Evolutionary conservation across 2,329 filamentous ascomycete species (phyloP), one percentile per base, ranked within the genome.

Genomic region (Decorospora gaudefroyi): DNA sequence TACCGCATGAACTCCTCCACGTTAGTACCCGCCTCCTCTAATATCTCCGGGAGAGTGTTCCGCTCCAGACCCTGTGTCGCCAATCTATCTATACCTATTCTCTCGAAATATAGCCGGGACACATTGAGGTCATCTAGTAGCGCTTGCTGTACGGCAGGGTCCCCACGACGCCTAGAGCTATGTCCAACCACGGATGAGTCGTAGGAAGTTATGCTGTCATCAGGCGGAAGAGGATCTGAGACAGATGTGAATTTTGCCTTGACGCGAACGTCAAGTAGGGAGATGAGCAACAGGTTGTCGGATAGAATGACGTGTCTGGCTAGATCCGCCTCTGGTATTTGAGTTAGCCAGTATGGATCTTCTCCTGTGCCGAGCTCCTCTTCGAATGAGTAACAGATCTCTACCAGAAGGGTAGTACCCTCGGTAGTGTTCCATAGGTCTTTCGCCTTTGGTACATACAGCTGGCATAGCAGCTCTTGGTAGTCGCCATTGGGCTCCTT

Each of bases 381-480:
- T 18, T 64, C 59, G 22, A 68, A 53, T 8, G 78, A 78, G 49
- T 82, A 80, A 30, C 84, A 85, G 11, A 86, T 82, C 59, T 88
- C 83, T 19, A 85, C 78, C 1, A 96, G 79, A 6, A 96, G 72
- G 4, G 76, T 73, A 3, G 79, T 84, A 10, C 82, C 83, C 59
- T 89, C 85, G 0, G 87, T 79, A 3, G 85, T 90, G 64, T 90
- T 90, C 91, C 91, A 96, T 3, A 95, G 74, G 57, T 92, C 87
- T 62, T 90, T 92, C 4, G 87, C 80, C 30, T 87, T 82, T 43
- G 82, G 77, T 18, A 89, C 78, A 64, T 96, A 96, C 2, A 95
- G 77, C 60, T 87, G 83, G 4, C 84, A 83, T 60, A 89, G 81
- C 25, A 96, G 79, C 42, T 81, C 78, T 54, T 90, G 81, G 31